These are phyloP conservation scores for Pyricularia sp. DNA, from an alignment of 2,329 filamentous ascomycete species.

Conservation along the genomic window DNA sequence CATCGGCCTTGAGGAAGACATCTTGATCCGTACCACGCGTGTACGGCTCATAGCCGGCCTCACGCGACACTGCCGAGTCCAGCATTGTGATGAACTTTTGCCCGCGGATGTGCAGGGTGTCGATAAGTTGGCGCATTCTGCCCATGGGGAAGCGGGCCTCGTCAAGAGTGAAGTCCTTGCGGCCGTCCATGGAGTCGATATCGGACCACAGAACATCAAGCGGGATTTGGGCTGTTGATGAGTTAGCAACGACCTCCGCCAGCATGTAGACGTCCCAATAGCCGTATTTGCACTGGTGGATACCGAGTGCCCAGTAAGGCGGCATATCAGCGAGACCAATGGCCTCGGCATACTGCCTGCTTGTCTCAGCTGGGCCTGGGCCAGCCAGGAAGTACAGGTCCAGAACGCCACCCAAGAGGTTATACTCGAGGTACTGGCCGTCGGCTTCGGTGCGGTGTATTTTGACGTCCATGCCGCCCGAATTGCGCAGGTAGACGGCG, in stretches of 20 bases:
- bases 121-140: conserved; percentile 50
- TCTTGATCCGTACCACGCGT: conserved; percentile 45
- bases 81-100: conserved; percentile 66
- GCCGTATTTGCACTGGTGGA: conserved; percentile 74
- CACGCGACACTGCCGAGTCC: conserved; percentile 44
- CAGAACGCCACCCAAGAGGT: conserved; percentile 54
- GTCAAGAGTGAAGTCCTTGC: conserved; percentile 47
- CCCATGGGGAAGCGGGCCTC: conserved; percentile 46
- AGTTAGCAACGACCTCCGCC: conserved; percentile 53
- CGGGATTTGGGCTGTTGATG: conserved; percentile 50
- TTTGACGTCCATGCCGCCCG: conserved; percentile 51
- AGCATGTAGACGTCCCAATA: conserved; percentile 61
- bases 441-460: conserved; percentile 38
- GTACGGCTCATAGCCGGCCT: conserved; percentile 49
- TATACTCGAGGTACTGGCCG: conserved; percentile 9
- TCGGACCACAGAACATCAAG: conserved; percentile 65
- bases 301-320: conserved; percentile 71
- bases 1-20: conserved; percentile 40
- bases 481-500: conserved; percentile 49
- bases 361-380: conserved; percentile 53
- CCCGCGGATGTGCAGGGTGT: conserved; percentile 46
- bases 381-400: conserved; percentile 73
- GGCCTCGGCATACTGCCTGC: conserved; percentile 52
- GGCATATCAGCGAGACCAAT: conserved; percentile 65
- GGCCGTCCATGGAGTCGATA: conserved; percentile 54